Evolutionary conservation across 176 grass and related monocot genomes (phyloP).

Genomic region (Aechmea fasciata): DNA sequence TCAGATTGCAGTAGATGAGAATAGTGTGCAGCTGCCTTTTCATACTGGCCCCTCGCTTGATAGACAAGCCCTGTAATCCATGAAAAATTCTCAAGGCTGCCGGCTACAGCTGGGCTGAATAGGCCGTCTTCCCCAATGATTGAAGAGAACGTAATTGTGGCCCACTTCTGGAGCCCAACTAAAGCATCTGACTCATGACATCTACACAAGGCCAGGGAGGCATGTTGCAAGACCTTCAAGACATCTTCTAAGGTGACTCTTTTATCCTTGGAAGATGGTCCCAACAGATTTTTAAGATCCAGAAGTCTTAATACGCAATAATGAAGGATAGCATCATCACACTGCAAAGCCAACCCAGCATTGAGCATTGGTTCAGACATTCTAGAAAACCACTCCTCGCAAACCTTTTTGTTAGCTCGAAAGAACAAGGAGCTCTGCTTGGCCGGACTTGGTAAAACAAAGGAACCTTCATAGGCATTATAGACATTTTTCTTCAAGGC

Average conservation of each 20-base stretch:
- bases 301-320: constrained; percentile 58
- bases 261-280: constrained; percentile 61
- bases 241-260: constrained; percentile 69
- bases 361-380: constrained; percentile 98
- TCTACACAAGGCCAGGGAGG: constrained; percentile 73
- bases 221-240: constrained; percentile 66
- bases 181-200: constrained; percentile 79
- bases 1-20: constrained; percentile 88
- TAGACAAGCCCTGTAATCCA: constrained; percentile 88
- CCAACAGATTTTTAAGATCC: constrained; percentile 58
- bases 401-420: constrained; percentile 88
- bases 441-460: constrained; percentile 55
- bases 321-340: constrained; percentile 62
- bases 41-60: constrained; percentile 81
- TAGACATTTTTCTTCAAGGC: constrained; percentile 93
- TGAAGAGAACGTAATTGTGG: constrained; percentile 45
- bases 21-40: constrained; percentile 90
- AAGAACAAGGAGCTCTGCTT: constrained; percentile 84
- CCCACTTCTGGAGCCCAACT: constrained; percentile 83
- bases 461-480: constrained; percentile 97
- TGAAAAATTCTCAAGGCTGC: constrained; percentile 49
- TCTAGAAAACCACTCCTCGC: constrained; percentile 99
- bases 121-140: constrained; percentile 58
- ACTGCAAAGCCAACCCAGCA: constrained; percentile 77
- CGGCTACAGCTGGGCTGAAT: constrained; percentile 25